Conservation (phyloP, 345 rosid genomes). For the Euphorbia lathyris region DNA sequence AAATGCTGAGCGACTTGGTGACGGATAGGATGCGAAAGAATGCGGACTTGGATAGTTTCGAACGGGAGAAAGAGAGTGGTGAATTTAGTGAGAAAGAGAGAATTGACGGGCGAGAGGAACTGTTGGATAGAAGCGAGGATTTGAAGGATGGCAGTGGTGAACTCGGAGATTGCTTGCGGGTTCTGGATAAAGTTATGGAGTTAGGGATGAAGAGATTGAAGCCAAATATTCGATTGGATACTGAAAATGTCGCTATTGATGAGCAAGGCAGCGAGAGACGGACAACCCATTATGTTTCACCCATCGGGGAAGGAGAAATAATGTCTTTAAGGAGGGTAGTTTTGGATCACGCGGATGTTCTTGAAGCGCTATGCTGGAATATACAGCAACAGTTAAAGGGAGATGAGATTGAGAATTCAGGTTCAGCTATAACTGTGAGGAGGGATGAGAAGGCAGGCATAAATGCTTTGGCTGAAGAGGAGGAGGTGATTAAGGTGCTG, state of each 20-base stretch:
- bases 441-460: conserved; percentile 28
- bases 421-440: conserved; percentile 42
- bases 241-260: conserved; percentile 12
- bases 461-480: conserved; percentile 28
- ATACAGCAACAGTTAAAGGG: conserved; percentile 59
- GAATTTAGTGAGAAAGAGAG: conserved; percentile 7
- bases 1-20: conserved; percentile 55
- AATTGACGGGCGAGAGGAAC: conserved; percentile 20
- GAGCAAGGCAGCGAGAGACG: conserved; percentile 16
- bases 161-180: conserved; percentile 37
- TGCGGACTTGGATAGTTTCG: conserved; percentile 35
- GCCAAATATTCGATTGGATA: conserved; percentile 36
- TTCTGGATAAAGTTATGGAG: conserved; percentile 58
- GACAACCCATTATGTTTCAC: conserved; percentile 9
- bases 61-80: conserved; percentile 31
- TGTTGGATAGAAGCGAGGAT: conserved; percentile 22
- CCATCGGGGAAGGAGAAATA: conserved; percentile 49
- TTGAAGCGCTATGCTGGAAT: conserved; percentile 67
- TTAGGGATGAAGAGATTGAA: conserved; percentile 67
- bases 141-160: conserved; percentile 33
- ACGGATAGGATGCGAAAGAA: conserved; percentile 29
- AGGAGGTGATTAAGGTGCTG: conserved; percentile 49
- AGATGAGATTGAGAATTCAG: conserved; percentile 36
- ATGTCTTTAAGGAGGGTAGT: conserved; percentile 48
- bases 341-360: conserved; percentile 60